A percentile compares a stretch with the other conserved stretches of the same genome.
These are phyloP conservation scores for Eucalyptus decipiens DNA, from an alignment of 345 rosid genomes.

Conservation along the genomic window DNA sequence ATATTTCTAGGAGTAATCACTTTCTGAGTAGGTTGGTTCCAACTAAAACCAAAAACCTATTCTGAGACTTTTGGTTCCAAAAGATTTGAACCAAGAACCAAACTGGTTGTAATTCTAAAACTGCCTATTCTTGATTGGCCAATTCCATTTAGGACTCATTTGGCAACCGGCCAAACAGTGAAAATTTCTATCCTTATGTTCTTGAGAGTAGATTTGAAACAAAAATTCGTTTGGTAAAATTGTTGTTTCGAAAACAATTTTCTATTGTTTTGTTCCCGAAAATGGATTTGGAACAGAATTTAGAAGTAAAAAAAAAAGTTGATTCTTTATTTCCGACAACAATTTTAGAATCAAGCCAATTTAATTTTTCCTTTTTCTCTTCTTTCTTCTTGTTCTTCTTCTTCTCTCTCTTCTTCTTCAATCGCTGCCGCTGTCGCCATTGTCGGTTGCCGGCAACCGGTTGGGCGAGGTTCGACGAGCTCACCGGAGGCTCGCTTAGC, in stretches of 20 bases:
- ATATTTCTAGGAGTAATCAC: not conserved
- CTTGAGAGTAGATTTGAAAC: rapidly evolving
- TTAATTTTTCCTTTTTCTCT: no score
- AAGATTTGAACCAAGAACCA: not conserved
- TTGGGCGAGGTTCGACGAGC: rapidly evolving
- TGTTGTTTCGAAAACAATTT: rapidly evolving
- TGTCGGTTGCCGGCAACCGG: rapidly evolving
- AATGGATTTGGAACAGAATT: rapidly evolving
- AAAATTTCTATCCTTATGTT: no score
- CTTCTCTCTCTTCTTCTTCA: no score
- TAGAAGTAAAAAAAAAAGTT: no score
- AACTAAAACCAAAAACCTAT: not conserved
- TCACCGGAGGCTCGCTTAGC: rapidly evolving
- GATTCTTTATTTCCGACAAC: rapidly evolving
- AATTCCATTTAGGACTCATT: not conserved
- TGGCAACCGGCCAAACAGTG: rapidly evolving
- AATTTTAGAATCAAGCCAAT: no score
- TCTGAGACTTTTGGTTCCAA: not conserved
- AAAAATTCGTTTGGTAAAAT: no score
- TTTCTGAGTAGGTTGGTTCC: not conserved
- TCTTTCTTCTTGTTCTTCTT: rapidly evolving
- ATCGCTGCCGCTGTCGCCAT: rapidly evolving
- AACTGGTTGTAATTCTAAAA: not conserved
- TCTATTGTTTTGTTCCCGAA: rapidly evolving
- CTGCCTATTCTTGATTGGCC: rapidly evolving